Percentiles rank a stretch among this genome's conserved stretches.
Evolutionary conservation across 352 stramenopile genomes (phyloP).

Genomic region (Globisporangium irregulare): DNA sequence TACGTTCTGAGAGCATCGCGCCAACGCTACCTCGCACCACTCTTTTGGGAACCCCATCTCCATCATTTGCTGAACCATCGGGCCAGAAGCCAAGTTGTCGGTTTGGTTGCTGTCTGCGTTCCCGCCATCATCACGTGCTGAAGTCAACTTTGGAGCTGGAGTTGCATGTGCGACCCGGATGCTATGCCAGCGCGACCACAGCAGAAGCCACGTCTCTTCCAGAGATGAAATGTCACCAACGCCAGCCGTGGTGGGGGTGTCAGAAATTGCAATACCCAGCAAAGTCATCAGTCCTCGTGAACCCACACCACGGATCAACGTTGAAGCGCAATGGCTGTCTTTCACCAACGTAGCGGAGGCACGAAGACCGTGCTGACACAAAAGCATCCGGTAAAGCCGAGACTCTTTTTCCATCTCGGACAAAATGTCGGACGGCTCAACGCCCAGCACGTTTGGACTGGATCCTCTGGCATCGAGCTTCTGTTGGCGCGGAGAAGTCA

Average conservation of each 20-base stretch:
- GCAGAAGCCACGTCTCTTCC: constrained; percentile 76
- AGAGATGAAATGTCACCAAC: constrained; percentile 69
- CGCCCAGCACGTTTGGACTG: constrained; percentile 12
- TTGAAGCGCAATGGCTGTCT: constrained; percentile 56
- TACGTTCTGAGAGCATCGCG: constrained; percentile 85
- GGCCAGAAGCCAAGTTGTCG: constrained; percentile 35
- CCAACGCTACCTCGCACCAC: constrained; percentile 89
- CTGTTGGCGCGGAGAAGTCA: constrained; percentile 25
- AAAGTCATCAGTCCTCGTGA: constrained; percentile 58
- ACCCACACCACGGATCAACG: constrained; percentile 61
- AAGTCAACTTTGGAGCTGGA: constrained; percentile 26
- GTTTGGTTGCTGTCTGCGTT: constrained; percentile 22
- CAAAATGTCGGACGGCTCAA: constrained; percentile 50
- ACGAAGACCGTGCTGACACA: constrained; percentile 77
- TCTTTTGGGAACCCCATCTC: constrained; percentile 92
- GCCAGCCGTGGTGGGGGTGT: constrained; percentile 63
- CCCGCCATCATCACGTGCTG: constrained; percentile 18
- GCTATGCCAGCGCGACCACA: constrained; percentile 76
- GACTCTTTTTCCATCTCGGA: constrained; percentile 79
- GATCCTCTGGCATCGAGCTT: constrained; percentile 13
- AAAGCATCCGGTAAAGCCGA: constrained; percentile 65
- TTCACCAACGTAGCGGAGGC: constrained; percentile 69
- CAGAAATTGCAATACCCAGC: constrained; percentile 64
- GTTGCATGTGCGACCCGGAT: constrained; percentile 49
- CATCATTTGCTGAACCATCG: constrained; percentile 91